These are phyloP conservation scores for Tetrahymena malaccensis DNA, from an alignment of 73 alveolate species.

Conservation along the genomic window DNA sequence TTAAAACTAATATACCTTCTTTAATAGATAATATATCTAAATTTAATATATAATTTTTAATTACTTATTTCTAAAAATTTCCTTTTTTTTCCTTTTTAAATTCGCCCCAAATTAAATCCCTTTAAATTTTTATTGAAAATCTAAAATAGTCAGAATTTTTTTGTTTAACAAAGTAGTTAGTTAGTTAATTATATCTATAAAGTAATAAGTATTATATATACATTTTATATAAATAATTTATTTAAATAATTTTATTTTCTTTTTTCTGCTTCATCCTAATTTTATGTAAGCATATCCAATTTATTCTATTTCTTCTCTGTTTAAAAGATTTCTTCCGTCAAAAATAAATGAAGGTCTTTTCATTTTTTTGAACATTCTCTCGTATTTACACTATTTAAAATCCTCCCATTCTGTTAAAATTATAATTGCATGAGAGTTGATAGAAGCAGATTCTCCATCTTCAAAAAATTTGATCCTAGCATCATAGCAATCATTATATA, in stretches of 20 bases:
- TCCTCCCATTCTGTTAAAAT: conserved; percentile 38
- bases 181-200: not conserved
- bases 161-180: not conserved
- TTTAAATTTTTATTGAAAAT: not conserved
- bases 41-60: not conserved
- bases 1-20: not conserved
- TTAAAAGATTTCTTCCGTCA: conserved; percentile 32
- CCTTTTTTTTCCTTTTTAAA: not conserved
- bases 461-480: not conserved
- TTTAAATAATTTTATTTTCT: not conserved
- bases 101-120: not conserved
- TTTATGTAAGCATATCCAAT: conserved; percentile 5
- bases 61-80: not conserved
- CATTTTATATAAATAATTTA: not conserved
- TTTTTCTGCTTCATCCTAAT: conserved; percentile 1
- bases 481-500: not conserved
- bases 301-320: not conserved
- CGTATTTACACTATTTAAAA: conserved; percentile 10
- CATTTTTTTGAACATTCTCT: not conserved
- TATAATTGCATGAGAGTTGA: conserved; percentile 2
- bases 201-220: not conserved
- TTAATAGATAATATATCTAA: not conserved
- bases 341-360: conserved; percentile 13
- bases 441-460: not conserved
- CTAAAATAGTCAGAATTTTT: not conserved